Conservation (phyloP, 345 rosid genomes). For the Camelina neglecta region DNA sequence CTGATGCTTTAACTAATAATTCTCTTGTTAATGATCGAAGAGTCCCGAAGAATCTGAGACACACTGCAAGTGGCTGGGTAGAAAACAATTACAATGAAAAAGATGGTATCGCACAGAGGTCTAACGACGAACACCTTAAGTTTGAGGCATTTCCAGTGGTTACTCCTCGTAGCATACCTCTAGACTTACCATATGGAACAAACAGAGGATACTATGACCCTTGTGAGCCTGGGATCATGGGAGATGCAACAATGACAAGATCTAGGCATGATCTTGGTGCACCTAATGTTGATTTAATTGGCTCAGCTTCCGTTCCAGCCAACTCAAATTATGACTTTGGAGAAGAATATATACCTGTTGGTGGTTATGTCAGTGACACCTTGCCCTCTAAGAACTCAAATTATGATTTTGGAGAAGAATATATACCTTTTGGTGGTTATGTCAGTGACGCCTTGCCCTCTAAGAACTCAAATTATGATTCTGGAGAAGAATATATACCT, state of each 20-base stretch:
- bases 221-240: slow-evolving; percentile 31
- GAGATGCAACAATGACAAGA: slow-evolving; percentile 35
- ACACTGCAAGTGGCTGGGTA: slow-evolving; percentile 34
- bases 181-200: slow-evolving; percentile 19
- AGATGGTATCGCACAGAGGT: slow-evolving; percentile 34
- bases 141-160: slow-evolving; percentile 37
- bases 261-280: slow-evolving; percentile 42
- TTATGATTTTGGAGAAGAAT: slow-evolving; percentile 25
- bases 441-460: slow-evolving; percentile 26
- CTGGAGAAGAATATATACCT: no score
- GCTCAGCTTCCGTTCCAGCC: slow-evolving; percentile 26
- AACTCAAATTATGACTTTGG: slow-evolving; percentile 22
- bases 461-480: slow-evolving; percentile 5
- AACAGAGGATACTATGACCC: slow-evolving; percentile 36
- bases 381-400: slow-evolving; percentile 31
- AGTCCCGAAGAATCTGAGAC: slow-evolving; percentile 37
- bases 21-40: slow-evolving; percentile 36
- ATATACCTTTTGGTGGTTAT: background rate
- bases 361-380: slow-evolving; percentile 35
- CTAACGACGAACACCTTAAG: slow-evolving; percentile 22
- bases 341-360: slow-evolving; percentile 30
- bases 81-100: slow-evolving; percentile 36
- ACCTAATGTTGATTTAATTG: slow-evolving; percentile 22
- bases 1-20: slow-evolving; percentile 22
- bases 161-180: slow-evolving; percentile 41